Conservation (phyloP, 768 basidiomycete species). For the Tylopilus rubrobrunneus region DNA sequence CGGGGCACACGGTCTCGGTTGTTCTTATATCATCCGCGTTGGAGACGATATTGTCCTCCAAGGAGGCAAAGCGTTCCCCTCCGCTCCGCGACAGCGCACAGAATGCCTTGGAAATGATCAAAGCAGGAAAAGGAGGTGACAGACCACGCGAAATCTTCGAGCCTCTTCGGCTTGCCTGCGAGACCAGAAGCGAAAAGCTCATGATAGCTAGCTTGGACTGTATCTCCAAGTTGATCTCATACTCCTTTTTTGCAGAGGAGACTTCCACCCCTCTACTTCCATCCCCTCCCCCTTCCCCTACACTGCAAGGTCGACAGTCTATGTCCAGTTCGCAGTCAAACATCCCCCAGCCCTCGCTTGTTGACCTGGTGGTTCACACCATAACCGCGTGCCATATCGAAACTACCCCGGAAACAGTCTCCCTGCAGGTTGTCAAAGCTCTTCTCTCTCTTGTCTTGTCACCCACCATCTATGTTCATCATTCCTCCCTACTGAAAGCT, state of each 20-base stretch:
- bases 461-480: conserved; percentile 83
- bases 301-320: conserved; percentile 39
- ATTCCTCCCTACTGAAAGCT: conserved; percentile 92
- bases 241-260: conserved; percentile 90
- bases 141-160: conserved; percentile 88
- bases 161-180: conserved; percentile 93
- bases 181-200: conserved; percentile 88
- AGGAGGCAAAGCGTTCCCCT: conserved; percentile 79
- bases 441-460: conserved; percentile 87
- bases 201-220: conserved; percentile 97
- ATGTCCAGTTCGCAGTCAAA: conserved; percentile 44
- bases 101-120: conserved; percentile 78
- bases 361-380: conserved; percentile 92
- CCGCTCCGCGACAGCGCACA: conserved; percentile 83
- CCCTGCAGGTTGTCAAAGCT: conserved; percentile 95
- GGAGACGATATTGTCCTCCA: conserved; percentile 81
- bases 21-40: conserved; percentile 82
- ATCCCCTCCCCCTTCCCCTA: conserved; percentile 78
- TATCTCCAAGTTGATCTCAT: conserved; percentile 94
- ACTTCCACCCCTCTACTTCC: conserved; percentile 42
- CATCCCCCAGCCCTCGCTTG: conserved; percentile 67
- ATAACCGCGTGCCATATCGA: conserved; percentile 91
- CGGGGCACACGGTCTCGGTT: conserved; percentile 70
- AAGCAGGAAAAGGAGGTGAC: conserved; percentile 69
- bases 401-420: conserved; percentile 83